Base-by-base conservation (phyloP, 768 basidiomycete species). In the Boletus huronensis region DNA sequence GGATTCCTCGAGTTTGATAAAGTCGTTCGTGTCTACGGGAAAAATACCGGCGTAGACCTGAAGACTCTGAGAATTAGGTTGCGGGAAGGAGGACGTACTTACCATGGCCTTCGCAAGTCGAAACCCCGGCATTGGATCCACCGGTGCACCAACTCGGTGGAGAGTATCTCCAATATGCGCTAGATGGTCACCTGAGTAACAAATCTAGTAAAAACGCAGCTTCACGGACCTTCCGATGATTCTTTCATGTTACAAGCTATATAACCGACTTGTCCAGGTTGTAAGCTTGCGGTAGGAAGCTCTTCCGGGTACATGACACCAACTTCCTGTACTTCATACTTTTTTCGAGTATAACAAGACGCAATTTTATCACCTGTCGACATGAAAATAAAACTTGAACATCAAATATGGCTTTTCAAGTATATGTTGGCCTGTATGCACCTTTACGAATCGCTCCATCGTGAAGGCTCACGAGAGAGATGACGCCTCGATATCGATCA, bases 181-280 rank as follows among this genome's bases (percentile, higher is more conserved):
- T 97, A 63, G 47, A 47, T 44, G 42, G 44, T 50, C 9, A 44
- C 28, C 14, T 66, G 31, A 57, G 40, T 13, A 13, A 29, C 11
- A 38, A 35, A n/a, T 36, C 29, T 11, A 16, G n/a, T 9, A 13
- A 28, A 48, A 29, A 31, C 6, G 10, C 1, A 28, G 14, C 13
- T 34, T 14, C 34, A 48, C 66, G 40, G 52, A 93, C 94, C 94
- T 77, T 98, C 93, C 14, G 89, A 83, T 10, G 90, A 90, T 62
- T 97, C 89, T 70, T 98, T 99, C 96, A 99, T 98, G 66, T 94
- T 96, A 71, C 96, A 98, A 1, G 93, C 89, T 53, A 92, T 80
- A 64, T 84, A 94, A 16, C 92, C 90, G 17, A 93, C 92, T 72
- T 93, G 91, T 6, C 91, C 91, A 34, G 88, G 81, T 52, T 79